These are phyloP conservation scores for Penicillium sp. DNA, from an alignment of 2,329 filamentous ascomycete species.

Conservation along the genomic window DNA sequence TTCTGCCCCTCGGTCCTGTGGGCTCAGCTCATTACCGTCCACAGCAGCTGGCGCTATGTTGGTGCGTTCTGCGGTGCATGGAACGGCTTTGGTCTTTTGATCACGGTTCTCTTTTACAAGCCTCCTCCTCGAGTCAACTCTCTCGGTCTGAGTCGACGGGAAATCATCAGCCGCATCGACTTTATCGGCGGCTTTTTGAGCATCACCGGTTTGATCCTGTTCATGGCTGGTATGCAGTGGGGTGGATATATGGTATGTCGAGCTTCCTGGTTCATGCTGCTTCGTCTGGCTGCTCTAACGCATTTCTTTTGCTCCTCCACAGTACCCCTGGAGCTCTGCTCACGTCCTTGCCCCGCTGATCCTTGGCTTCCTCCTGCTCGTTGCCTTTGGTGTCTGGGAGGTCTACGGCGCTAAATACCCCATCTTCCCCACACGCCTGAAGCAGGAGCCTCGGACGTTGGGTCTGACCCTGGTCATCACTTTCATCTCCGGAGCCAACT, in stretches of 20 bases:
- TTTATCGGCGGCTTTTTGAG: slow-evolving; percentile 54
- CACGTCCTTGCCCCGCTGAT: slow-evolving; percentile 52
- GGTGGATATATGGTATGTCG: slow-evolving; percentile 49
- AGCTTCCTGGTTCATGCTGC: not conserved
- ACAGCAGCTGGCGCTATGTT: slow-evolving; percentile 49
- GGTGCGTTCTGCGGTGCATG: slow-evolving; percentile 47
- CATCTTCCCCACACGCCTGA: slow-evolving; percentile 49
- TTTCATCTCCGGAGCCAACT: slow-evolving; percentile 62
- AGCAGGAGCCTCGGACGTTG: slow-evolving; percentile 54
- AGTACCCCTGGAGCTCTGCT: slow-evolving; percentile 49
- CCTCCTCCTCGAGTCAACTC: slow-evolving; percentile 49
- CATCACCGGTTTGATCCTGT: slow-evolving; percentile 50
- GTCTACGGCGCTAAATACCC: slow-evolving; percentile 49
- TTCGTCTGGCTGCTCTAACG: slow-evolving; percentile 6
- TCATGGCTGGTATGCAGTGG: slow-evolving; percentile 55
- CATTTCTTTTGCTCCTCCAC: not conserved
- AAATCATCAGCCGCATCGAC: slow-evolving; percentile 52
- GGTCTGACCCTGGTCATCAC: slow-evolving; percentile 59
- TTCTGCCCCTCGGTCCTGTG: slow-evolving; percentile 65
- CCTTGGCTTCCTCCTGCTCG: slow-evolving; percentile 46
- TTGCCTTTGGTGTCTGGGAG: slow-evolving; percentile 52
- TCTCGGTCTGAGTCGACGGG: slow-evolving; percentile 37
- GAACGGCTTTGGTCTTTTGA: slow-evolving; percentile 45
- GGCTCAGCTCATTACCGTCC: slow-evolving; percentile 58
- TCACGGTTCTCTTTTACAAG: slow-evolving; percentile 48